Base-by-base conservation (phyloP, 1,284 basidiomycete genomes). In the Cryptococcus depauperatus region DNA sequence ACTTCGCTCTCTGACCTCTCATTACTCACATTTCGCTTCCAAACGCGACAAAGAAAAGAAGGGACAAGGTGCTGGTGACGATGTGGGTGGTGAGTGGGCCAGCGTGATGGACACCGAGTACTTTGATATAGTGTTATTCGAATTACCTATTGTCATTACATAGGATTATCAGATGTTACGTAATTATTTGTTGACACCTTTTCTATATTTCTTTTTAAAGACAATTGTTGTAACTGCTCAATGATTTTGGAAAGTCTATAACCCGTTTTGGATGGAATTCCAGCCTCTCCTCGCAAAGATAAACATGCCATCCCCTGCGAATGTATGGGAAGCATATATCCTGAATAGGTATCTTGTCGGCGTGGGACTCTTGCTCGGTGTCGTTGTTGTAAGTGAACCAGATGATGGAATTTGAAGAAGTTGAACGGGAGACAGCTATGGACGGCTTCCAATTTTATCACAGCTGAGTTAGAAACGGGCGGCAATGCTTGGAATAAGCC, bases 21-120 rank as follows among this genome's bases (percentile, higher is more conserved):
- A 93, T 58, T 90, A 89, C 69, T 70, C 78, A 14, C 91, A 93
- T 68, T 82, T 97, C 37, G 76, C 78, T 16, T 58, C 64, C 41
- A 18, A 51, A 58, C 33, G 61, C 56, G 32, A 57, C 26, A 18
- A 22, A 22, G 23, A 37, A 22, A 22, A 22, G 14, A 37, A 37
- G 21, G 35, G 35, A 19, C 19, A 35, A n/a, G 34, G 19, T 19
- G 11, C 16, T 10, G 63, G 2, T 62, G 73, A 67, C 16, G 83
- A 85, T 29, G 80, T 88, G 46, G 76, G 78, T 11, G 89, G 89
- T 53, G 91, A 96, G 69, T 96, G 87, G 67, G 85, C 89, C 64
- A 79, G 80, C 21, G 73, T 96, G 33, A 79, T 96, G 77, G 91
- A 96, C 62, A 85, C 91, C 66, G 91, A 96, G 69, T 86, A 85